These are phyloP conservation scores for Arthrinium puccinioides DNA, from an alignment of 2,329 filamentous ascomycete species.

Conservation along the genomic window DNA sequence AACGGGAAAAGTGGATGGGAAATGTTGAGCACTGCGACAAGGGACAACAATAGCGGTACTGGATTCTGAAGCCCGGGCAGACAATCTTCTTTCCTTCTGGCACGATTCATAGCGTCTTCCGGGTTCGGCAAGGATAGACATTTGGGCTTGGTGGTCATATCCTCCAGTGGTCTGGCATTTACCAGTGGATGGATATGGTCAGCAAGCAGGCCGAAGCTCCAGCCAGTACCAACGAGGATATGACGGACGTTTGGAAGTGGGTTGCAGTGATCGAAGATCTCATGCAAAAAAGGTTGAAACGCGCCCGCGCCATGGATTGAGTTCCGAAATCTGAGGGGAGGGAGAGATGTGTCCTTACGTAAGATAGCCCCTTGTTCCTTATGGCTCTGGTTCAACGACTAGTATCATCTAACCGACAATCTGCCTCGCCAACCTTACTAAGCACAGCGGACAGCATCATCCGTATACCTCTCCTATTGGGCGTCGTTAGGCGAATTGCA, in stretches of 20 bases:
- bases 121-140: conserved; percentile 17
- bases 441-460: too few species aligned
- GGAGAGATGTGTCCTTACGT: too few species aligned
- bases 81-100: conserved; percentile 26
- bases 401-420: too few species aligned
- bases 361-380: too few species aligned
- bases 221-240: conserved; percentile 23
- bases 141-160: conserved; percentile 25
- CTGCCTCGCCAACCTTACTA: too few species aligned
- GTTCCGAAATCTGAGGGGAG: too few species aligned
- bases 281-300: conserved; percentile 1
- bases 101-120: conserved; percentile 27
- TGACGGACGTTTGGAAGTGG: conserved; percentile 7
- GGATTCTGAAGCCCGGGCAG: conserved; percentile 24
- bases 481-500: too few species aligned
- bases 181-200: conserved; percentile 22
- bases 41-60: conserved; percentile 21
- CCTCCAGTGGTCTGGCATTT: conserved; percentile 24
- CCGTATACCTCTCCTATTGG: too few species aligned
- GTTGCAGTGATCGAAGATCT: conserved; percentile 1
- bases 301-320: not conserved
- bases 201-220: conserved; percentile 18
- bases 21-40: conserved; percentile 12
- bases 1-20: conserved; percentile 16
- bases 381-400: too few species aligned